Base-by-base conservation (phyloP, 2,329 filamentous ascomycete species). In the Zymoseptoria passerinii region DNA sequence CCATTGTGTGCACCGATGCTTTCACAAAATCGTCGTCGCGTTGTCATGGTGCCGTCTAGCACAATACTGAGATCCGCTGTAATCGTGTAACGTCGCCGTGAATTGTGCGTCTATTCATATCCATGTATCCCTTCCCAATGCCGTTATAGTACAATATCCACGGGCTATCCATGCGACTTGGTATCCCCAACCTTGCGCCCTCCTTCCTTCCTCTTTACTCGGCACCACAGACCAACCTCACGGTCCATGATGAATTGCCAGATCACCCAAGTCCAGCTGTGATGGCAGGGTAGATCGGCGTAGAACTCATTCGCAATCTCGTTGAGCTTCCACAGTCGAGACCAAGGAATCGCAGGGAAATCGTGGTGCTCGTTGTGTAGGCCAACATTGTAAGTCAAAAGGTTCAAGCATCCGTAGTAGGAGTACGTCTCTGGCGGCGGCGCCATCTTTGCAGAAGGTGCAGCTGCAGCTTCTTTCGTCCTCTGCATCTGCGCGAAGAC, bases 301-400 rank as follows among this genome's bases (percentile, higher is more conserved):
- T 99, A 99, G 72, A 96, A 99, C 75, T 97, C 94, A 64, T 82
- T 82, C 1, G 94, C 94, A 58, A 95, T 88, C 63, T 84, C 77
- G 70, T 92, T 85, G 56, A 99, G 79, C 70, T 80, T 81, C 56
- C 86, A 88, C 48, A 99, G 81, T 29, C 88, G 81, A 8, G 91
- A 96, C 94, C 94, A 99, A 0, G 94, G 92, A 52, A 99, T 84
- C 52, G 94, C 94, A 9, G 94, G 94, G 77, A 99, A 99, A 75
- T 99, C 94, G 74, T 99, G 94, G 76, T 99, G 94, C 79, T 99
- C 94, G 73, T 99, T 99, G 79, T 99, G 94, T 70, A 96, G 78
- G 55, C 94, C 94, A 51, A 99, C 94, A 68, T 99, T 99, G 80
- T 97, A 99, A 0, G 92, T 96, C 53, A 99, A 76, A 68, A 91